Evolutionary conservation across 1,284 basidiomycete species (phyloP).

Genomic region (Moesziomyces parantarcticus): DNA sequence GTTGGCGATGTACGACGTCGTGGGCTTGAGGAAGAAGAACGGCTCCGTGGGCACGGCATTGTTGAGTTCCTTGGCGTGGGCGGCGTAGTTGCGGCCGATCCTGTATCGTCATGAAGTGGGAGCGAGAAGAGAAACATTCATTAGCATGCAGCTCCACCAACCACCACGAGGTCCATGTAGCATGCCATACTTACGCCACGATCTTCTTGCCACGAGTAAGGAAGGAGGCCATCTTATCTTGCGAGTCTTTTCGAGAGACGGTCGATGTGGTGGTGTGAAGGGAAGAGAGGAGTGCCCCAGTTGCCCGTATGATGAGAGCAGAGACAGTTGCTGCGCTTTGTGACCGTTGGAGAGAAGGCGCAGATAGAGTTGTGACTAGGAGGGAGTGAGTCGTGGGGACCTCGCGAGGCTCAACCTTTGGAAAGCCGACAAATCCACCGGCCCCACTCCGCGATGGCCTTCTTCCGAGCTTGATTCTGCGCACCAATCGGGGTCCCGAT

Average conservation of each 20-base stretch:
- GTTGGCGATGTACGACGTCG: slow-evolving; percentile 84
- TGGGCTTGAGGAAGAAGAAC: slow-evolving; percentile 98
- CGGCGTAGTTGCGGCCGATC: slow-evolving; percentile 71
- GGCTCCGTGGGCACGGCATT: slow-evolving; percentile 92
- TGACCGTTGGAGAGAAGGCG: background rate
- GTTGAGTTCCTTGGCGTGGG: slow-evolving; percentile 90
- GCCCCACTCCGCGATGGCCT: background rate
- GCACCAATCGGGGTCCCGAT: slow-evolving; percentile 24
- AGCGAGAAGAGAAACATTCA: too few species aligned
- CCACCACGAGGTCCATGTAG: too few species aligned
- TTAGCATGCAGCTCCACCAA: too few species aligned
- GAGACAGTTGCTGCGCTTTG: background rate
- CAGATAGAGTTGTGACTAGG: background rate
- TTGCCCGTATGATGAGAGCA: too few species aligned
- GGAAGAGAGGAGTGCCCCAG: too few species aligned
- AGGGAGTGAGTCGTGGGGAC: too few species aligned
- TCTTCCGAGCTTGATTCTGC: slow-evolving; percentile 1
- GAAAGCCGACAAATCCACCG: slow-evolving; percentile 37
- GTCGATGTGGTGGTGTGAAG: slow-evolving; percentile 2
- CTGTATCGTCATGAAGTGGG: slow-evolving; percentile 30
- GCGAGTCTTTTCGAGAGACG: background rate
- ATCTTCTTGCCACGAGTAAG: slow-evolving; percentile 51
- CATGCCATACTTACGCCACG: slow-evolving; percentile 38
- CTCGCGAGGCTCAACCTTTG: background rate
- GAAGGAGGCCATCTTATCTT: slow-evolving; percentile 32